Evolutionary conservation across 75 land plant genomes (phyloP), one percentile per base, ranked within the genome.

Genomic region (Sequoia sempervirens): DNA sequence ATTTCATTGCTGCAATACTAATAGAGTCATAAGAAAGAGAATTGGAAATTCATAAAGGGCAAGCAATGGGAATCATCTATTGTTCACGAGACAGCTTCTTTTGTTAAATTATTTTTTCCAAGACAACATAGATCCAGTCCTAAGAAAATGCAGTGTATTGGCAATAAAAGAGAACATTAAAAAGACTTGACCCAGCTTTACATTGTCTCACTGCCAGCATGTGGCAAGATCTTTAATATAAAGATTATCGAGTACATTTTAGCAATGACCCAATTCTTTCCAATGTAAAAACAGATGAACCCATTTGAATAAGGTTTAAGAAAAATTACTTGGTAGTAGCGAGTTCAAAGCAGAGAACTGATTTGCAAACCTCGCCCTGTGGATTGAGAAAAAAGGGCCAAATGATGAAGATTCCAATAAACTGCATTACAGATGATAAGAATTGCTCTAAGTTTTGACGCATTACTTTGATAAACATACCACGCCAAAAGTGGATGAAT

Each of bases 331-430:
- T 87, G 10, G 88, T 86, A 38, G 98, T 92, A 0, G 98, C 93
- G 14, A 97, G 91, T 83, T 97, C 99, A 68, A 94, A 84, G 88
- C 99, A 97, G 81, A 97, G 95, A 3, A 97, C 83, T 64, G 98
- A 92, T 73, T 95, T 97, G 85, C 96, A 94, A 53, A 95, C 88
- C 83, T 97, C 99, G 18, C 99, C 99, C 98, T 95, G 89, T 43
- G 43, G 23, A 61, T 47, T 1, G 10, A 4, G 86, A 34, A 80
- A 70, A n/a, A 64, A 23, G 1, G 28, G 1, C 36, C 34, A 13
- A n/a, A 12, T 38, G 20, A 18, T 58, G n/a, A 32, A 45, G 26
- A 1, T 26, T 30, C 46, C 47, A 11, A 78, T 40, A 78, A 78
- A 78, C 3, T 2, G 10, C 46, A 43, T 43, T 78, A 11, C 46